phyloP scores from a whole-genome alignment of 495 filamentous ascomycete species.

The Thozetella sp. region DNA sequence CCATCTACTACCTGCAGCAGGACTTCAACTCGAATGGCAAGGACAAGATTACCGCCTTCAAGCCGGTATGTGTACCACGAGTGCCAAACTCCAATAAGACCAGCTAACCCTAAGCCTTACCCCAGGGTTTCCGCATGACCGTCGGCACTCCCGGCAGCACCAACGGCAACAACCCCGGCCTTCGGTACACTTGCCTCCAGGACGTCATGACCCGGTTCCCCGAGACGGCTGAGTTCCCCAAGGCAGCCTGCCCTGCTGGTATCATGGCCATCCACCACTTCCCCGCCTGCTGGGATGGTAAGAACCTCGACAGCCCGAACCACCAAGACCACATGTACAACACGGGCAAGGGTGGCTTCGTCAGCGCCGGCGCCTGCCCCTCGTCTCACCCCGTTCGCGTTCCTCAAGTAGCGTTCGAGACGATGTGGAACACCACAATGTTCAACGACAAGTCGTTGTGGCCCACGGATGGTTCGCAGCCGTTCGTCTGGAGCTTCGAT shows the following conservation, averaged over 20 bases:
- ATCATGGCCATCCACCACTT: constrained; percentile 38
- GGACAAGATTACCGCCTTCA: constrained; percentile 42
- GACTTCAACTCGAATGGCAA: constrained; percentile 35
- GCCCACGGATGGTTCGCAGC: constrained; percentile 37
- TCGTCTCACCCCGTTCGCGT: constrained; percentile 33
- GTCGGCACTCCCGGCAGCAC: constrained; percentile 29
- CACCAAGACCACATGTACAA: constrained; percentile 43
- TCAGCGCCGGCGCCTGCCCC: constrained; percentile 34
- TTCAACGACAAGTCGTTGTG: constrained; percentile 39
- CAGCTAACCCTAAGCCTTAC: no score
- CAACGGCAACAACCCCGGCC: constrained; percentile 15
- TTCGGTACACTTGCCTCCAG: constrained; percentile 26
- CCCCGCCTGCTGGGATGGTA: constrained; percentile 48
- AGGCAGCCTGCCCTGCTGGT: constrained; percentile 29
- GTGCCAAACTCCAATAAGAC: no score
- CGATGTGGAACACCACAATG: constrained; percentile 41
- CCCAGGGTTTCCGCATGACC: constrained; percentile 45
- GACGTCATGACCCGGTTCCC: constrained; percentile 32
- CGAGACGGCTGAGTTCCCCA: constrained; percentile 24
- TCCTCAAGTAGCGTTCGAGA: constrained; percentile 43
- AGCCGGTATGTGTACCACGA: constrained; percentile 28
- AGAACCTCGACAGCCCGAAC: constrained; percentile 48
- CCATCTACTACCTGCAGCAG: constrained; percentile 45
- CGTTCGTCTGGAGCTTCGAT: constrained; percentile 29
- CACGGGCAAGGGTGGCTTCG: constrained; percentile 24